Conservation (phyloP, 768 basidiomycete genomes). For the Boletus pseudo-olivaceus region DNA sequence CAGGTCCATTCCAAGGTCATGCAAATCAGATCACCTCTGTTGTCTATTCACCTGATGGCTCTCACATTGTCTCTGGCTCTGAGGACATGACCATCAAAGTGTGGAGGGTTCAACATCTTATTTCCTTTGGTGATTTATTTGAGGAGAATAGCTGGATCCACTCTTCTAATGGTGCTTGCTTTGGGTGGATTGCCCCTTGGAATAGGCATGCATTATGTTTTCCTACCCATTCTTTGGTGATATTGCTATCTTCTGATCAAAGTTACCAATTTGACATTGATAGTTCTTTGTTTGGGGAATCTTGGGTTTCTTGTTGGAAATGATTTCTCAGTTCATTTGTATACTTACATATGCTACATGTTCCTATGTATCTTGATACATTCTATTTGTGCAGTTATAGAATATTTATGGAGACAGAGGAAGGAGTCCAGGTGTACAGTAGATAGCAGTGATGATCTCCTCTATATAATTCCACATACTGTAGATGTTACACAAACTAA, state of each 20-base stretch:
- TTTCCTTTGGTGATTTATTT: background rate
- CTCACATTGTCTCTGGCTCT: background rate
- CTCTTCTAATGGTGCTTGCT: background rate
- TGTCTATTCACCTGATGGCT: background rate
- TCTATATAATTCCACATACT: no score
- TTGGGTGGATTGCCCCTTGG: conserved; percentile 9
- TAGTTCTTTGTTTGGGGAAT: background rate
- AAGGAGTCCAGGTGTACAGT: no score
- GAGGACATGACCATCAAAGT: background rate
- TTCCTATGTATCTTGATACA: background rate
- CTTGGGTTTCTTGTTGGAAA: background rate
- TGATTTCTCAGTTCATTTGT: background rate
- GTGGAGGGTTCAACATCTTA: background rate
- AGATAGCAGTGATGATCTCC: no score
- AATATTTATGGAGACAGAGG: no score
- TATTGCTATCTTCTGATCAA: background rate
- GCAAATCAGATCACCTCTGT: background rate
- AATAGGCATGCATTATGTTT: background rate
- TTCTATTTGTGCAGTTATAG: no score
- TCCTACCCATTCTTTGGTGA: background rate
- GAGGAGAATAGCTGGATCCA: conserved; percentile 3
- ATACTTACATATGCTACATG: background rate
- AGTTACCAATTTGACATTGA: background rate
- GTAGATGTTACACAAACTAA: no score
- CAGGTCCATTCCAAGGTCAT: no score